Evolutionary conservation across 306 rosid genomes (phyloP).

Genomic region (Lotus japonicus): DNA sequence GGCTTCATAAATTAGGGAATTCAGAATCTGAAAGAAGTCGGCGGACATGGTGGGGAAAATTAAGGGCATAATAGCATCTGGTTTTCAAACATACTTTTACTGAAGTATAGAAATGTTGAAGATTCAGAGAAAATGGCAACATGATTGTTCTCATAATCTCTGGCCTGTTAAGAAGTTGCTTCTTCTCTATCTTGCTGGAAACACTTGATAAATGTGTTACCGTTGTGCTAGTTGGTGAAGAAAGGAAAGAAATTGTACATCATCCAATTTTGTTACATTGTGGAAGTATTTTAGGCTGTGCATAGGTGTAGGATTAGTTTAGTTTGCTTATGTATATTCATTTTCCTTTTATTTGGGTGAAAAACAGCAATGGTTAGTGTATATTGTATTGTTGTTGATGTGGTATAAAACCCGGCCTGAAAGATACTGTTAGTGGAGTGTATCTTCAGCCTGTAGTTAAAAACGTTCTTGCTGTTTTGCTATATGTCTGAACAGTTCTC

Average conservation of each 20-base stretch:
- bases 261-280: constrained; percentile 43
- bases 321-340: constrained; percentile 40
- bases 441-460: constrained; percentile 19
- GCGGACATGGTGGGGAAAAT: constrained; percentile 83
- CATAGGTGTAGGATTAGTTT: constrained; percentile 41
- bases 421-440: constrained; percentile 35
- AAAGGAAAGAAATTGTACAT: constrained; percentile 35
- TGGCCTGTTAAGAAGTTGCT: constrained; percentile 21
- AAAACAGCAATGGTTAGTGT: constrained; percentile 24
- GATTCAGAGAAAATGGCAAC: constrained; percentile 13
- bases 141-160: constrained; percentile 18
- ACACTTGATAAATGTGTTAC: not conserved
- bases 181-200: constrained; percentile 18
- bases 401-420: constrained; percentile 11
- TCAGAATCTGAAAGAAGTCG: constrained; percentile 54
- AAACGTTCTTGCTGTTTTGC: not conserved
- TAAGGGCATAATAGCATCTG: constrained; percentile 22
- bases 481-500: not conserved
- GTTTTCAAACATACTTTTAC: constrained; percentile 1
- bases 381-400: constrained; percentile 33
- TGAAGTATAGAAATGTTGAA: constrained; percentile 22
- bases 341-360: not conserved
- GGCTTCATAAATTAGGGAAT: constrained; percentile 45
- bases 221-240: constrained; percentile 19
- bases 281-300: constrained; percentile 45